Evolutionary conservation across 2,329 filamentous ascomycete genomes (phyloP), one percentile per base, ranked within the genome.

Genomic region (Tolypocladium album): DNA sequence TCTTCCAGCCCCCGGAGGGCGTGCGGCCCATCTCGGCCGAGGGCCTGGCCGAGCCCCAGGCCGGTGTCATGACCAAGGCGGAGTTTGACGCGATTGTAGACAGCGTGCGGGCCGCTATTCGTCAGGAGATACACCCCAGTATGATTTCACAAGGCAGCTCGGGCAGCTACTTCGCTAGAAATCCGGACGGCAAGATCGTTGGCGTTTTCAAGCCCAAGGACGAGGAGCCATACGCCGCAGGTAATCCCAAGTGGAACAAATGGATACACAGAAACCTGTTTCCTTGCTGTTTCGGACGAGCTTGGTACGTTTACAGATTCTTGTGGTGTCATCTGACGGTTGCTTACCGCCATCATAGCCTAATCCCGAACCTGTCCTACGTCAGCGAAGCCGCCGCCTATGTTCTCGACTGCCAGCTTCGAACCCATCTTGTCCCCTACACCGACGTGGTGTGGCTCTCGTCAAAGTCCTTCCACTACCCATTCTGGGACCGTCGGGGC

Each of bases 121-220:
- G 92, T 69, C 85, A 95, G 71, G 92, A 91, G 47, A 84, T 93
- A 57, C 94, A 99, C 71, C 94, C 94, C 5, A 92, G 90, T 68
- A 89, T 99, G 85, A 99, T 99, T 66, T 88, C 92, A 0, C 94
- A 99, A 72, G 94, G 94, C 45, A 97, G 93, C 75, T 97, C 94
- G 3, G 94, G 94, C 56, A 97, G 92, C 74, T 99, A 99, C 77
- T 99, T 99, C 80, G 94, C 94, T 34, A 84, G 92, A 61, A 96
- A 96, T 68, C 84, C 84, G 1, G 88, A 93, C 60, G 94, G 94
- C 58, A 97, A 96, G 77, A 90, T 97, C 20, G 91, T 99, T 4
- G 94, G 92, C 42, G 94, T 99, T 5, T 99, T 99, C 78, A 99
- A 99, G 74, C 94, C 94, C 50, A 99, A 99, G 76, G 94, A 99